Evolutionary conservation across 2,329 filamentous ascomycete species (phyloP).

Genomic region (Calonectria pauciramosa): DNA sequence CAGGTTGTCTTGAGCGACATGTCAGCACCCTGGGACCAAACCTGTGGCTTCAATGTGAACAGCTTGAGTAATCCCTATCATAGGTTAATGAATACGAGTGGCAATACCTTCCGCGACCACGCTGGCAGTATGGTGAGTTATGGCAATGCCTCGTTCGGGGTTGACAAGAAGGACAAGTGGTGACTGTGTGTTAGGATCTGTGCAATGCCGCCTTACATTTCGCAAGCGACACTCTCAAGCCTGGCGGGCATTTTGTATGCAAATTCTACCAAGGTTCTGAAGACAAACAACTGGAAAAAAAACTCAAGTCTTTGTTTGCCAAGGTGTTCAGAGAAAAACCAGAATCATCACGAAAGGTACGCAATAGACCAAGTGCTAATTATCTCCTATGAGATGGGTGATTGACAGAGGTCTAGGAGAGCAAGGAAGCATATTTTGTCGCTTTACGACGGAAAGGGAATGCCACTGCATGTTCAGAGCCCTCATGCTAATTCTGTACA

Average conservation of each 20-base stretch:
- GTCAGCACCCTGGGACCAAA: slow-evolving; percentile 95
- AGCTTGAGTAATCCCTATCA: slow-evolving; percentile 94
- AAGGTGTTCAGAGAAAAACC: slow-evolving; percentile 92
- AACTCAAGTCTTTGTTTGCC: slow-evolving; percentile 81
- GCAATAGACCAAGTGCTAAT: slow-evolving; percentile 41
- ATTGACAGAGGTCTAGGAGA: slow-evolving; percentile 47
- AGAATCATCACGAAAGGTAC: slow-evolving; percentile 87
- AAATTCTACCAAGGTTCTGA: slow-evolving; percentile 97
- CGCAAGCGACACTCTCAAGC: slow-evolving; percentile 83
- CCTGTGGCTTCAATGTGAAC: slow-evolving; percentile 82
- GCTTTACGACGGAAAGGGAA: slow-evolving; percentile 76
- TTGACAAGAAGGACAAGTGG: background rate
- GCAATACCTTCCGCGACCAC: slow-evolving; percentile 88
- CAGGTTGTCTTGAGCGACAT: slow-evolving; percentile 96
- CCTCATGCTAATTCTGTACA: background rate
- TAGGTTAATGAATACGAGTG: slow-evolving; percentile 99
- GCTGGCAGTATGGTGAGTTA: slow-evolving; percentile 90
- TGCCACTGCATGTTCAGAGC: slow-evolving; percentile 43
- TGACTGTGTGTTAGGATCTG: slow-evolving; percentile 75
- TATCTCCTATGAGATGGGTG: background rate
- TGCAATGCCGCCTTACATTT: slow-evolving; percentile 89
- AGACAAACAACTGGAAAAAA: slow-evolving; percentile 83
- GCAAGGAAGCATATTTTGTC: slow-evolving; percentile 87
- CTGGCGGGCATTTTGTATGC: slow-evolving; percentile 92
- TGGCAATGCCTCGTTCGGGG: background rate